Base-by-base conservation (phyloP, 176 grass and related monocot genomes). In the Hyparrhenia diplandra region DNA sequence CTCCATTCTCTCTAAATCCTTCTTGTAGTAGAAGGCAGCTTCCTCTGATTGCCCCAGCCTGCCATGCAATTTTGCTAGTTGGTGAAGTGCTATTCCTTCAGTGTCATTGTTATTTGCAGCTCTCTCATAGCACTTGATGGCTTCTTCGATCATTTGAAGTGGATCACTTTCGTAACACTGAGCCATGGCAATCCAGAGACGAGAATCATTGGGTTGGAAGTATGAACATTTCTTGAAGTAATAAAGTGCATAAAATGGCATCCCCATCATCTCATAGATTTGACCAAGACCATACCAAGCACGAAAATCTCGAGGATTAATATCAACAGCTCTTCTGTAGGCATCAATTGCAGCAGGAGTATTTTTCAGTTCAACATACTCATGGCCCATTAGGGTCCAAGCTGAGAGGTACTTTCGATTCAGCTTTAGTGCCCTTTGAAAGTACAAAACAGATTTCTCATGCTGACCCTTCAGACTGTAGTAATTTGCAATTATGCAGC, bases 201-300 rank as follows among this genome's bases (percentile, higher is more conserved):
- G 87, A 40, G 97, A 86, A 85, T 99, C 97, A 67, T 91, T 96
- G 31, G 97, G 93, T 76, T 99, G 97, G 73, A 99, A 64, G 63
- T 89, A 84, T 23, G 97, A 94, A 12, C 91, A 95, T 82, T 95
- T 99, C 23, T 82, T 76, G 68, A 91, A 99, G 73, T 99, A 99
- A 80, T 99, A 85, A 55, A 99, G 79, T 24, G 93, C 97, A 67
- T 96, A 99, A 81, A 96, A 95, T 27, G 92, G 89, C 97, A 99
- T 96, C 41, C 72, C 85, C 97, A 99, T 99, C 93, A 99, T 95
- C 80, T 99, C 97, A 82, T 96, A 99, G 64, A 94, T 99, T 84
- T 99, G 97, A 63, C 97, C 97, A 76, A 99, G 91, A 83, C 97
- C 97, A 83, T 99, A 99, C 97, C 93, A 99, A 47, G 93, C 97